Evolutionary conservation across 2,329 filamentous ascomycete genomes (phyloP).

Genomic region (Mycosphaerella sp.): DNA sequence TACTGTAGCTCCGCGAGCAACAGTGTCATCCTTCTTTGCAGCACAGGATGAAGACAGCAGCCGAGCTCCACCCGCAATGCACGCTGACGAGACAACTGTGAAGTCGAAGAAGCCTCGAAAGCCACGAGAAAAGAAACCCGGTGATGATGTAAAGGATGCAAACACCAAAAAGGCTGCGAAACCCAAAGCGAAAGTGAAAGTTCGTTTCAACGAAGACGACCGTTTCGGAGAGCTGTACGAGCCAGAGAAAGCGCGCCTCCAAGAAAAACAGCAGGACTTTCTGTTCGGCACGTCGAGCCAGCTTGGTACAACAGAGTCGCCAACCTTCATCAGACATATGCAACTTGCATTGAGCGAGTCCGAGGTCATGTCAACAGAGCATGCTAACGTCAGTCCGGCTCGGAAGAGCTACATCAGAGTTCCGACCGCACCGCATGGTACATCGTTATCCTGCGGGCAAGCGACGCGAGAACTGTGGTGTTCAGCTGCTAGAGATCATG

Average conservation of each 20-base stretch:
- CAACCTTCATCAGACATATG: slow-evolving; percentile 57
- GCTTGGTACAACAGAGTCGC: slow-evolving; percentile 65
- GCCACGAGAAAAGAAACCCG: slow-evolving; percentile 22
- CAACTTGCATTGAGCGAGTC: slow-evolving; percentile 58
- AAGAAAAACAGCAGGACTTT: slow-evolving; percentile 65
- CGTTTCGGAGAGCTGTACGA: slow-evolving; percentile 49
- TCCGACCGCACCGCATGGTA: slow-evolving; percentile 28
- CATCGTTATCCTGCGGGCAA: slow-evolving; percentile 28
- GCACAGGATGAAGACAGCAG: slow-evolving; percentile 14
- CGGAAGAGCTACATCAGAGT: slow-evolving; percentile 25
- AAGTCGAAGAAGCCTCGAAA: slow-evolving; percentile 27
- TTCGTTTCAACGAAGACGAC: slow-evolving; percentile 21
- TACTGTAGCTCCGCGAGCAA: slow-evolving; percentile 21
- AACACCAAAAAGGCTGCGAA: slow-evolving; percentile 19
- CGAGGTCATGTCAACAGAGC: slow-evolving; percentile 35
- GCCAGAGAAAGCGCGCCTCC: slow-evolving; percentile 60
- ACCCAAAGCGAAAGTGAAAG: slow-evolving; percentile 36
- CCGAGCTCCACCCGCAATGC: neutral
- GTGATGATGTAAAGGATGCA: slow-evolving; percentile 1
- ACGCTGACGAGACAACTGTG: neutral
- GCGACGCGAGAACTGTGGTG: slow-evolving; percentile 56
- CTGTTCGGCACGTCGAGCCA: slow-evolving; percentile 85
- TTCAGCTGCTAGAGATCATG: slow-evolving; percentile 59
- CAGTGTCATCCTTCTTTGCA: slow-evolving; percentile 45
- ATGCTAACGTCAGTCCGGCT: slow-evolving; percentile 5